Base-by-base conservation (phyloP, 768 basidiomycete species). In the Amanita pallidorosea region DNA sequence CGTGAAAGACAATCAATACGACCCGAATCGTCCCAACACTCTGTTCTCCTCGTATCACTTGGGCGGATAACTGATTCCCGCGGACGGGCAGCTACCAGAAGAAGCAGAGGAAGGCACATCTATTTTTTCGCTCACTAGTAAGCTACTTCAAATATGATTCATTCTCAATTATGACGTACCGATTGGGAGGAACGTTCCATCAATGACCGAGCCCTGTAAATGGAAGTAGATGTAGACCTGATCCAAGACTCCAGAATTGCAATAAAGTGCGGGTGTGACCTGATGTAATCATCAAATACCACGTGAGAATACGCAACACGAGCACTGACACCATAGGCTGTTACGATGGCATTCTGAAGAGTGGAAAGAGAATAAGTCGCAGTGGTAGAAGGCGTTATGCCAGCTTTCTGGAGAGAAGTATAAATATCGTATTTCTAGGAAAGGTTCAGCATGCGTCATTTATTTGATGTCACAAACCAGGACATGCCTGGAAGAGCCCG, bases 131-230 rank as follows among this genome's bases (percentile, higher is more conserved):
- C 23, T 44, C 9, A n/a, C n/a, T n/a, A 36, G 13, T 35, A 11
- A 33, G 18, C 15, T 20, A 12, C 22, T 13, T n/a, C 41, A 13
- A 7, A 9, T 17, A 31, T 34, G 38, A 23, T 22, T 22, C 7
- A 5, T 23, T 23, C 8, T 8, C 8, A 8, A 1, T 29, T 9
- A 3, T 25, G n/a, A 34, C 17, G 31, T 31, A 51, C 49, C 17
- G 9, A 51, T 51, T 37, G 49, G 41, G n/a, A 6, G 11, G 13
- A 51, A 51, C 7, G 12, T 6, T 6, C 49, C 49, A 25, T 51
- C 49, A 13, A 51, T 51, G 25, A 51, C 49, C 18, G 49, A 51
- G 3, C 49, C 49, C 34, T 35, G 18, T 18, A 51, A 35, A 35
- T 44, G 31, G 41, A 44, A 44, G 22, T 44, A 51, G n/a, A 51